Evolutionary conservation across 106 monocot genomes (phyloP).

Genomic region (Alisma plantagoaquatica): DNA sequence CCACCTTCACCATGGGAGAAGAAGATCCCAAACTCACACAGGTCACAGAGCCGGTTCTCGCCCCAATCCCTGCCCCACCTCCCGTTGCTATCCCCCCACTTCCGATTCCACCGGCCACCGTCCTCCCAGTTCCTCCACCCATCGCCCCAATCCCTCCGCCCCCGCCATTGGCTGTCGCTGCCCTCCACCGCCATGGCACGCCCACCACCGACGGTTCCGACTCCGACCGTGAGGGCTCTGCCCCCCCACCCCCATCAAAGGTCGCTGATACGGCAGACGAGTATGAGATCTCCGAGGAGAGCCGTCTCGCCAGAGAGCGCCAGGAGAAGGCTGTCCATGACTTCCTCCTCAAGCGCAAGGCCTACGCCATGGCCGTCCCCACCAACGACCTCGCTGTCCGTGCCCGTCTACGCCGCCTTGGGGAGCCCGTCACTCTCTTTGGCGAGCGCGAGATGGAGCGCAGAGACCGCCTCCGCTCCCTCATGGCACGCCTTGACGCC

Average conservation of each 20-base stretch:
- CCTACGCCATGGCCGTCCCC: conserved; percentile 92
- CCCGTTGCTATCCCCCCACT: background rate
- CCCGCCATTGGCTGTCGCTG: background rate
- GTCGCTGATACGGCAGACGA: conserved; percentile 11
- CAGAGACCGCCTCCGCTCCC: conserved; percentile 68
- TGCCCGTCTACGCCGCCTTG: conserved; percentile 74
- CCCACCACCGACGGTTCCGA: conserved; percentile 14
- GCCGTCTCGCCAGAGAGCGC: conserved; percentile 68
- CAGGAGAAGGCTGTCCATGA: conserved; percentile 83
- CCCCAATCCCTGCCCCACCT: conserved; percentile 7
- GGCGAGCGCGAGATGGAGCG: conserved; percentile 99
- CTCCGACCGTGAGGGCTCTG: conserved; percentile 38
- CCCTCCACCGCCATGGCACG: background rate
- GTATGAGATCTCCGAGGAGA: conserved; percentile 85
- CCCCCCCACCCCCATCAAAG: conserved; percentile 12
- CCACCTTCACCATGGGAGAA: too few relatives aligned
- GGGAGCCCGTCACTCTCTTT: conserved; percentile 90
- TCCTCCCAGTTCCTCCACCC: conserved; percentile 23
- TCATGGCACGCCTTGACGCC: conserved; percentile 74
- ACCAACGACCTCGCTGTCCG: conserved; percentile 93
- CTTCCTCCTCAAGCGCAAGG: conserved; percentile 72
- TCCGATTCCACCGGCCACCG: too few relatives aligned
- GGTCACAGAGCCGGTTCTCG: too few relatives aligned
- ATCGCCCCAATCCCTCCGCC: conserved; percentile 28
- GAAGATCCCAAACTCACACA: too few relatives aligned